Evolutionary conservation across 306 rosid genomes (phyloP).

Genomic region (Cucumis cinereus): DNA sequence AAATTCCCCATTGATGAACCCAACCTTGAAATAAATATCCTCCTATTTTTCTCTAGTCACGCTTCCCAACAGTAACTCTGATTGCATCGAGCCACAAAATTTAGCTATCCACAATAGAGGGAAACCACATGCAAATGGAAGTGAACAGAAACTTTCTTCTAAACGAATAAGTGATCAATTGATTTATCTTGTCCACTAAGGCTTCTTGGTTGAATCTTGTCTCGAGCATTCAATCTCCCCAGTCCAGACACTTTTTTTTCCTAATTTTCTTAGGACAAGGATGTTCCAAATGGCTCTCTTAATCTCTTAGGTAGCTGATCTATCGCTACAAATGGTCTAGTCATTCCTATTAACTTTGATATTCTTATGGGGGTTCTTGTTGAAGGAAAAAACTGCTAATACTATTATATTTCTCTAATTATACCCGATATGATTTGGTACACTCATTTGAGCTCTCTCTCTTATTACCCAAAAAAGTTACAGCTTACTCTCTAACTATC

Average conservation of each 20-base stretch:
- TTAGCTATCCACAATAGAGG: background rate
- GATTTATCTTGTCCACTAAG: background rate
- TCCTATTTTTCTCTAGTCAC: background rate
- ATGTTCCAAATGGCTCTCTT: no score
- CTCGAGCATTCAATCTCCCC: background rate
- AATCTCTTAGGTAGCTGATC: background rate
- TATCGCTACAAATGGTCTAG: background rate
- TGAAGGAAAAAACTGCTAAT: background rate
- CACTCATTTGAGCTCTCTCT: background rate
- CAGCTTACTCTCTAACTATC: slow-evolving; percentile 1
- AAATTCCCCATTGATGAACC: background rate
- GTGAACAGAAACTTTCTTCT: background rate
- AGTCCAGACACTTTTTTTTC: background rate
- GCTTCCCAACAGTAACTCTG: background rate
- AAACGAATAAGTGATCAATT: background rate
- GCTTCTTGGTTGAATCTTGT: background rate
- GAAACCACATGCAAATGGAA: background rate
- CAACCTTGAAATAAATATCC: background rate
- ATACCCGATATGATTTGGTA: background rate
- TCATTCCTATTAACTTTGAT: background rate
- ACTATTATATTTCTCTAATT: background rate
- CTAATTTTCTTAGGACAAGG: background rate
- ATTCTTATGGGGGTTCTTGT: background rate
- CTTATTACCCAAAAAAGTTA: background rate
- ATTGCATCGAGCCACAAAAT: background rate